Evolutionary conservation across 129 eudicot genomes (phyloP).

Genomic region (Sambucus nigra): DNA sequence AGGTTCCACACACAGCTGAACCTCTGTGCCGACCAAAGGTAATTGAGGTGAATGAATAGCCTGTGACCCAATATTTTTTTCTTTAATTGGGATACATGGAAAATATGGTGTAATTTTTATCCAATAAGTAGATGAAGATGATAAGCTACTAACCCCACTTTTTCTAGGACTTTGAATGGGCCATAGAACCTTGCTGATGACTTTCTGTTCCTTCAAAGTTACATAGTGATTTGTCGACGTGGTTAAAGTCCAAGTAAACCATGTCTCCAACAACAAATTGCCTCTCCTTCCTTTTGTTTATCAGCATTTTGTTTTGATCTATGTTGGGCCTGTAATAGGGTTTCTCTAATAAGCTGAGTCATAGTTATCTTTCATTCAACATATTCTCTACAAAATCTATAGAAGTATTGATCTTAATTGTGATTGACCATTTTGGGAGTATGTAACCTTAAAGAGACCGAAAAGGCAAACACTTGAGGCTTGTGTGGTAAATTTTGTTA

Average conservation of each 20-base stretch:
- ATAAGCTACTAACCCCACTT: slow-evolving; percentile 4
- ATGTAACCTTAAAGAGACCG: too few relatives aligned
- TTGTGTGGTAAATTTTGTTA: too few relatives aligned
- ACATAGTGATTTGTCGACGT: background rate
- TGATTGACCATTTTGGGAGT: too few relatives aligned
- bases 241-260: slow-evolving; percentile 4
- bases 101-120: background rate
- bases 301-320: background rate
- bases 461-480: too few relatives aligned
- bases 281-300: background rate
- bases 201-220: background rate
- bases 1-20: background rate
- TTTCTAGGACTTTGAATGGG: background rate
- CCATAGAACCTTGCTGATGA: background rate
- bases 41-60: background rate
- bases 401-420: background rate
- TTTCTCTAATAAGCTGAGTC: background rate
- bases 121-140: background rate
- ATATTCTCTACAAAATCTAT: background rate
- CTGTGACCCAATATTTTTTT: background rate
- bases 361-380: background rate
- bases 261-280: background rate
- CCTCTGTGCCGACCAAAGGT: background rate
- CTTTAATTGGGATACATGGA: slow-evolving; percentile 8
- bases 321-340: background rate